Evolutionary conservation across 768 basidiomycete species (phyloP).

Genomic region (Neoboletus brunneissimus): DNA sequence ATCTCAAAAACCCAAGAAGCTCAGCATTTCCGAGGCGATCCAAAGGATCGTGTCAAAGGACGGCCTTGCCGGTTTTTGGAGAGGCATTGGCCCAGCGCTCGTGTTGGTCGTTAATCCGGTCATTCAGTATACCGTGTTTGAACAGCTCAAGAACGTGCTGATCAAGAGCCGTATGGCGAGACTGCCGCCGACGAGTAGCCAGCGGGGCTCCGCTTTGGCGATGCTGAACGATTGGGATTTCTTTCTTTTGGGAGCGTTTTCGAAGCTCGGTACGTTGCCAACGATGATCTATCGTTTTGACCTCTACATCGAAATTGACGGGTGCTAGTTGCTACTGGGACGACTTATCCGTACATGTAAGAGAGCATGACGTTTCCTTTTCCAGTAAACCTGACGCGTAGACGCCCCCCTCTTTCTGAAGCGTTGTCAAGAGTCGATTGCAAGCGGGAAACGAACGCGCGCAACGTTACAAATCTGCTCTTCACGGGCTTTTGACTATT

Average conservation of each 20-base stretch:
- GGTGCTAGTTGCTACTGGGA: slow-evolving; percentile 44
- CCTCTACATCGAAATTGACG: neutral
- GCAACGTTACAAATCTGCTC: slow-evolving; percentile 68
- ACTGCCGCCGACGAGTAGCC: slow-evolving; percentile 45
- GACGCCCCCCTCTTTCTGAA: slow-evolving; percentile 9
- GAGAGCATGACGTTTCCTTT: slow-evolving; percentile 15
- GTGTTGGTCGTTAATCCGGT: slow-evolving; percentile 94
- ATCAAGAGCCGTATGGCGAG: slow-evolving; percentile 58
- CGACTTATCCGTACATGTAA: slow-evolving; percentile 76
- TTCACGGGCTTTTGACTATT: slow-evolving; percentile 77
- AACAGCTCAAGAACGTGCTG: slow-evolving; percentile 88
- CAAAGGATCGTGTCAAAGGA: slow-evolving; percentile 67
- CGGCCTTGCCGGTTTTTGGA: slow-evolving; percentile 81
- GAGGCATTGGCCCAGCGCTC: slow-evolving; percentile 92
- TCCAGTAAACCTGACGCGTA: neutral
- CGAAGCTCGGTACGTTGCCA: slow-evolving; percentile 68
- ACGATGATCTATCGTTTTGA: neutral
- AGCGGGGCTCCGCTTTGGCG: slow-evolving; percentile 42
- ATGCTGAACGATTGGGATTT: slow-evolving; percentile 82
- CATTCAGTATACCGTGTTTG: slow-evolving; percentile 89
- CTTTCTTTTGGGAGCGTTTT: slow-evolving; percentile 91
- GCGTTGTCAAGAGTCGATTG: slow-evolving; percentile 74
- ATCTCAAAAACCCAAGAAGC: slow-evolving; percentile 54
- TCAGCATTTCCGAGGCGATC: slow-evolving; percentile 65
- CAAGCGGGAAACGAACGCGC: slow-evolving; percentile 72